Conservation (phyloP, 768 basidiomycete species). For the Leccinum ochraceum region DNA sequence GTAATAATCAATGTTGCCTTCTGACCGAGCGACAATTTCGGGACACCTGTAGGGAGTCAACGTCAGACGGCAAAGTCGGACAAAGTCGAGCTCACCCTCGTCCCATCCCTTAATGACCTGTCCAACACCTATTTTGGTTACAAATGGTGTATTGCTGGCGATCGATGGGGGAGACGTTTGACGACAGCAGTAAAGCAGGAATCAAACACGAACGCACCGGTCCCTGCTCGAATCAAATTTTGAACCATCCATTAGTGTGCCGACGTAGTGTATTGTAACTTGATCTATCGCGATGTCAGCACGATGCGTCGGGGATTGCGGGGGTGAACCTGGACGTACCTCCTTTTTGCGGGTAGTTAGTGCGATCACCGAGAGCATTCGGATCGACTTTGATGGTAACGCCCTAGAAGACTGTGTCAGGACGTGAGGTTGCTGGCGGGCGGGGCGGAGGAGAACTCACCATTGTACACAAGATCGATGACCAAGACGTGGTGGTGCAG, state of each 20-base stretch:
- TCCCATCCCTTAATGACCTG: slow-evolving; percentile 92
- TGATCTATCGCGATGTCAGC: slow-evolving; percentile 47
- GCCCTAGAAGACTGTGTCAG: slow-evolving; percentile 47
- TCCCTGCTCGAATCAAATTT: slow-evolving; percentile 78
- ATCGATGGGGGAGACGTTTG: slow-evolving; percentile 10
- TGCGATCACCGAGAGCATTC: slow-evolving; percentile 61
- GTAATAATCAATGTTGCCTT: slow-evolving; percentile 68
- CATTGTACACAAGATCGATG: slow-evolving; percentile 34
- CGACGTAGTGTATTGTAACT: slow-evolving; percentile 80
- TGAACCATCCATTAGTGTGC: slow-evolving; percentile 61
- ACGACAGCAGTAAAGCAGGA: background rate
- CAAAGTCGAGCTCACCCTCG: slow-evolving; percentile 55
- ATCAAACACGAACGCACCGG: slow-evolving; percentile 46
- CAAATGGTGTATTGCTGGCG: slow-evolving; percentile 59
- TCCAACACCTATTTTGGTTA: slow-evolving; percentile 72
- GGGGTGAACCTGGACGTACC: slow-evolving; percentile 48
- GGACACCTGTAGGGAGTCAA: slow-evolving; percentile 54
- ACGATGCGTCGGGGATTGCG: slow-evolving; percentile 18
- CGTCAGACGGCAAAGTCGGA: background rate
- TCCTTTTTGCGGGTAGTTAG: slow-evolving; percentile 64
- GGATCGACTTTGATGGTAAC: slow-evolving; percentile 68
- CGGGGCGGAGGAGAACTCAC: slow-evolving; percentile 19
- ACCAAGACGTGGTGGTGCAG: slow-evolving; percentile 27
- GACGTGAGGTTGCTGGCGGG: background rate
- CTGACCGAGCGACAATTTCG: slow-evolving; percentile 71